Percentiles rank a stretch among this genome's conserved stretches.
Conservation (phyloP, 2,329 filamentous ascomycete genomes). For the Bipolaris bicolor region DNA sequence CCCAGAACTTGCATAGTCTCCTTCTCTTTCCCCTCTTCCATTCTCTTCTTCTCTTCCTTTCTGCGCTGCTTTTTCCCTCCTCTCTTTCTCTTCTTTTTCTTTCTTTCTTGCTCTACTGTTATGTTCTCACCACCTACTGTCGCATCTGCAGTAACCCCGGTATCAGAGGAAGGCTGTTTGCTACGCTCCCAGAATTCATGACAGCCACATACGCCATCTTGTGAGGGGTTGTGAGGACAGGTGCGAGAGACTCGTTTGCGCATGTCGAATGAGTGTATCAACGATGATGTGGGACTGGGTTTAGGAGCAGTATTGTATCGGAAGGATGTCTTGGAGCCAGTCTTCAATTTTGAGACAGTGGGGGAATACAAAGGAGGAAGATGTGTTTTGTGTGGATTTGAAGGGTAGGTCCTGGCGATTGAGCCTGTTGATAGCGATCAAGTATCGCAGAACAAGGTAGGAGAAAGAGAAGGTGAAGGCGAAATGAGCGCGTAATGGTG, state of each 20-base stretch:
- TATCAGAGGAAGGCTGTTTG: not conserved
- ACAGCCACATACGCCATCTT: slow-evolving; percentile 37
- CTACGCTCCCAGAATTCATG: slow-evolving; percentile 27
- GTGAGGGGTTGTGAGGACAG: slow-evolving; percentile 15
- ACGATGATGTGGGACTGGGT: not conserved
- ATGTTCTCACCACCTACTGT: not conserved
- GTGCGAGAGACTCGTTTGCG: slow-evolving; percentile 1
- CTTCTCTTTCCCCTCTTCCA: not conserved
- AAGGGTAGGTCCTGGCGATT: not conserved
- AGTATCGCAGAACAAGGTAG: not conserved
- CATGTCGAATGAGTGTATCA: not conserved
- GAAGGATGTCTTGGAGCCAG: not conserved
- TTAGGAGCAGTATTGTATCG: not conserved
- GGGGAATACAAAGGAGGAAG: not conserved
- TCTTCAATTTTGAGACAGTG: not conserved
- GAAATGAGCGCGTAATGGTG: not conserved
- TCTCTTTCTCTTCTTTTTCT: not conserved
- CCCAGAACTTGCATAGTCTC: slow-evolving; percentile 3
- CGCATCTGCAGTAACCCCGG: too few species aligned
- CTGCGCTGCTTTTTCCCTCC: not conserved
- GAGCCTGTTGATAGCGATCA: not conserved
- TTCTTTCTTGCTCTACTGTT: not conserved
- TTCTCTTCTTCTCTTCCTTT: not conserved
- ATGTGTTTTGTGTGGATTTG: not conserved
- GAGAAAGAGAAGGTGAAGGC: not conserved